Percentiles rank a stretch among this genome's conserved stretches.
phyloP scores from a whole-genome alignment of 768 basidiomycete genomes.

The Amanita brunnescens region DNA sequence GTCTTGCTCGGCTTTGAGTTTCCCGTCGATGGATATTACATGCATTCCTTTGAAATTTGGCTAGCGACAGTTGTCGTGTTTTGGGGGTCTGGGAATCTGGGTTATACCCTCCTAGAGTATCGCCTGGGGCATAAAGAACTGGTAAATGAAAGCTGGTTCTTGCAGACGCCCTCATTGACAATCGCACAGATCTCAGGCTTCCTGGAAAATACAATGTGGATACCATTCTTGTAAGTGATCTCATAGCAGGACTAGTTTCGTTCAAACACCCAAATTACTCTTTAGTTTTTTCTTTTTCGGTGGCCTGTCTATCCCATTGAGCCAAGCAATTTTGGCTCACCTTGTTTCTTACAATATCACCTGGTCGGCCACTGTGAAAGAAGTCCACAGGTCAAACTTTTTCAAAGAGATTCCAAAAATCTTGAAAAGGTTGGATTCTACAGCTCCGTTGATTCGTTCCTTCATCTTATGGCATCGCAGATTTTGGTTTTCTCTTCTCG shows the following conservation, averaged over 20 bases:
- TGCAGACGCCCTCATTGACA: slow-evolving; percentile 1
- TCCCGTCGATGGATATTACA: slow-evolving; percentile 66
- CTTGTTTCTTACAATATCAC: slow-evolving; percentile 48
- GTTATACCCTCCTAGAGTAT: slow-evolving; percentile 67
- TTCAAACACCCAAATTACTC: background rate
- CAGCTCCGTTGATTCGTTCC: slow-evolving; percentile 23
- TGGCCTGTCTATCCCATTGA: slow-evolving; percentile 62
- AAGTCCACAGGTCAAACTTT: slow-evolving; percentile 81
- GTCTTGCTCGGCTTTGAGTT: slow-evolving; percentile 65
- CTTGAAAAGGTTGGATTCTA: slow-evolving; percentile 49
- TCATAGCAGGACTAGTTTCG: background rate
- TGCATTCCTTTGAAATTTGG: slow-evolving; percentile 77
- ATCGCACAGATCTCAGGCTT: slow-evolving; percentile 32
- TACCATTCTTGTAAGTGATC: slow-evolving; percentile 64
- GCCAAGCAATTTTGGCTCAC: slow-evolving; percentile 61
- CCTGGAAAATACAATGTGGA: slow-evolving; percentile 54
- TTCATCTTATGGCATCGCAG: slow-evolving; percentile 28
- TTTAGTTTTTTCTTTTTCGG: slow-evolving; percentile 72
- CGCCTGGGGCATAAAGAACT: slow-evolving; percentile 51
- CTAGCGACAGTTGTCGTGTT: slow-evolving; percentile 72
- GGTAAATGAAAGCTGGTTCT: slow-evolving; percentile 20
- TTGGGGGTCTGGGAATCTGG: slow-evolving; percentile 63
- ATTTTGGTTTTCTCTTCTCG: slow-evolving; percentile 49
- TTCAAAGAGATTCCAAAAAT: slow-evolving; percentile 88
- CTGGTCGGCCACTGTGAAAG: slow-evolving; percentile 63